These are phyloP conservation scores for Neurospora sp. DNA, from an alignment of 2,329 filamentous ascomycete species.

Conservation along the genomic window DNA sequence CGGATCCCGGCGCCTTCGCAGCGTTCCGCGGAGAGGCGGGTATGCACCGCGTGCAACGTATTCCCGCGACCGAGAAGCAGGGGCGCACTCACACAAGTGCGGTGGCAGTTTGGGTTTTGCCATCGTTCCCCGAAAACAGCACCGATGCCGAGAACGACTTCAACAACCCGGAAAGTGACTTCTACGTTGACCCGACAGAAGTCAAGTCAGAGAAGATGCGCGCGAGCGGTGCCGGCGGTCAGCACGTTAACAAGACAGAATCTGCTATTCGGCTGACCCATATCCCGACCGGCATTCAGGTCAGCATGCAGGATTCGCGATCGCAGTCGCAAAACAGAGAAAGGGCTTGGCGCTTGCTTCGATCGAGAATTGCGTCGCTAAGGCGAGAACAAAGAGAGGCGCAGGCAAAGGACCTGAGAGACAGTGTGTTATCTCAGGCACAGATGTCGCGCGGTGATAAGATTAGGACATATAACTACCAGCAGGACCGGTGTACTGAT, in stretches of 20 bases:
- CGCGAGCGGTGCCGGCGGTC: constrained; percentile 82
- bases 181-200: constrained; percentile 78
- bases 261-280: constrained; percentile 91
- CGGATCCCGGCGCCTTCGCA: constrained; percentile 68
- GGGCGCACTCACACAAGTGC: constrained; percentile 91
- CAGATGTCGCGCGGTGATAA: constrained; percentile 89
- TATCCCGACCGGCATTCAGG: constrained; percentile 73
- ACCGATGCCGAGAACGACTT: constrained; percentile 46
- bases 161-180: constrained; percentile 81
- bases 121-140: constrained; percentile 59
- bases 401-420: constrained; percentile 61
- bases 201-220: constrained; percentile 84
- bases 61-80: constrained; percentile 83
- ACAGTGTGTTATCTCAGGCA: constrained; percentile 69
- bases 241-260: constrained; percentile 98
- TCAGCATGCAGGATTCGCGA: constrained; percentile 85
- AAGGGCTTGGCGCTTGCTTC: constrained; percentile 75
- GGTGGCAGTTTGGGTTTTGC: constrained; percentile 84
- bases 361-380: constrained; percentile 71
- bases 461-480: constrained; percentile 81
- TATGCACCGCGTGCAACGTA: constrained; percentile 88
- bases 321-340: constrained; percentile 86
- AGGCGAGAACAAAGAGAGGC: constrained; percentile 77
- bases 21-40: constrained; percentile 78
- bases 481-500: constrained; percentile 72